Conservation (phyloP, 2,329 filamentous ascomycete genomes). For the Scorias spongiosa region DNA sequence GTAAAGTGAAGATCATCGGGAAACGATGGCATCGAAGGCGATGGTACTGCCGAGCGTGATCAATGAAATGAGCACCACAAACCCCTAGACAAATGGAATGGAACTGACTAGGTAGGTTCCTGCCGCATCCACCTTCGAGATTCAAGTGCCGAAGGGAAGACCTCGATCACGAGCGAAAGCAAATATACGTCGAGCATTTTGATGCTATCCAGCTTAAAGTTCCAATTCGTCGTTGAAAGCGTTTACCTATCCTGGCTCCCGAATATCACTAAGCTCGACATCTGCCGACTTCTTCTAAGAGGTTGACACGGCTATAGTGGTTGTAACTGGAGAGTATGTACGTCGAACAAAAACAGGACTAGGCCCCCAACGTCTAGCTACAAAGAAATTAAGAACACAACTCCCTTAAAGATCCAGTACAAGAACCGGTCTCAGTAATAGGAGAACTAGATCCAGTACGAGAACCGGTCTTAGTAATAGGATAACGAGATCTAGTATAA, state of each 20-base stretch:
- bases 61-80: slow-evolving; percentile 24
- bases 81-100: slow-evolving; percentile 2
- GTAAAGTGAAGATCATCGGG: slow-evolving; percentile 39
- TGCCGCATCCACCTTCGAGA: slow-evolving; percentile 7
- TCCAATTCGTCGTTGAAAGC: slow-evolving; percentile 14
- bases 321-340: background rate
- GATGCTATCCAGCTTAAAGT: background rate
- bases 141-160: slow-evolving; percentile 14
- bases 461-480: too few relatives aligned
- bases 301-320: background rate
- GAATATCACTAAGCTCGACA: background rate
- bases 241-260: background rate
- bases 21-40: slow-evolving; percentile 39
- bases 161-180: slow-evolving; percentile 17
- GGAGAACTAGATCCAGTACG: too few relatives aligned
- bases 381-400: too few relatives aligned
- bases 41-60: slow-evolving; percentile 37
- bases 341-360: background rate
- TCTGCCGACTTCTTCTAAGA: background rate
- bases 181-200: slow-evolving; percentile 12
- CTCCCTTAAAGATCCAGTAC: too few relatives aligned
- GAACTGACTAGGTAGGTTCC: slow-evolving; percentile 13
- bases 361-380: too few relatives aligned
- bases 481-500: too few relatives aligned
- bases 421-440: too few relatives aligned